phyloP scores from a whole-genome alignment of 768 basidiomycete genomes.

The Thelephora aurantiotincta region DNA sequence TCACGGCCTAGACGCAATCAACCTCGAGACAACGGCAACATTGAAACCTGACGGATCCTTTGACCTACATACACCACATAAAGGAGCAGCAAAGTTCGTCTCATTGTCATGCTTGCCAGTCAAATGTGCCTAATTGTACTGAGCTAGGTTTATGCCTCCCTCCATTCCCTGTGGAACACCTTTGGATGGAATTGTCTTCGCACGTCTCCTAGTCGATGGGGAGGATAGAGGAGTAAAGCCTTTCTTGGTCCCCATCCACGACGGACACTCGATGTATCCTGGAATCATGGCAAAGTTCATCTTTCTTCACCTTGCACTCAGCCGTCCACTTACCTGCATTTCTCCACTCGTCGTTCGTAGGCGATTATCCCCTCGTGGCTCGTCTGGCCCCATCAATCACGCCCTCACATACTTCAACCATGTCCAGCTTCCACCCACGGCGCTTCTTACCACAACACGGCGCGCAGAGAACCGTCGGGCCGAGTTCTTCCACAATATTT shows the following conservation, averaged over 20 bases:
- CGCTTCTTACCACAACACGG: conserved; percentile 17
- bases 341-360: too few species aligned
- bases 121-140: too few species aligned
- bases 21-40: too few species aligned
- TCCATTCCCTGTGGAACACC: conserved; percentile 13
- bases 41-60: too few species aligned
- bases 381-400: conserved; percentile 18
- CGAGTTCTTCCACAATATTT: conserved; percentile 18
- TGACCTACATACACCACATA: too few species aligned
- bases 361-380: too few species aligned
- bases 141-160: conserved; percentile 18
- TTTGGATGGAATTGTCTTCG: conserved; percentile 16
- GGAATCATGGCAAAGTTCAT: conserved; percentile 9
- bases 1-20: too few species aligned
- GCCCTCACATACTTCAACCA: conserved; percentile 22
- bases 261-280: conserved; percentile 14
- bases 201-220: conserved; percentile 13
- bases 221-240: conserved; percentile 16
- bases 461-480: too few species aligned
- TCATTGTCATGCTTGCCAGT: too few species aligned
- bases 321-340: conserved; percentile 1
- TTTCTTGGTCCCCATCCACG: conserved; percentile 16
- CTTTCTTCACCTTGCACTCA: conserved; percentile 2
- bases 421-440: conserved; percentile 17
- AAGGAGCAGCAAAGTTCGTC: neutral